A percentile compares a stretch with the other conserved stretches of the same genome.
Conservation (phyloP, 2,329 filamentous ascomycete species). For the Akanthomyces muscarius region DNA sequence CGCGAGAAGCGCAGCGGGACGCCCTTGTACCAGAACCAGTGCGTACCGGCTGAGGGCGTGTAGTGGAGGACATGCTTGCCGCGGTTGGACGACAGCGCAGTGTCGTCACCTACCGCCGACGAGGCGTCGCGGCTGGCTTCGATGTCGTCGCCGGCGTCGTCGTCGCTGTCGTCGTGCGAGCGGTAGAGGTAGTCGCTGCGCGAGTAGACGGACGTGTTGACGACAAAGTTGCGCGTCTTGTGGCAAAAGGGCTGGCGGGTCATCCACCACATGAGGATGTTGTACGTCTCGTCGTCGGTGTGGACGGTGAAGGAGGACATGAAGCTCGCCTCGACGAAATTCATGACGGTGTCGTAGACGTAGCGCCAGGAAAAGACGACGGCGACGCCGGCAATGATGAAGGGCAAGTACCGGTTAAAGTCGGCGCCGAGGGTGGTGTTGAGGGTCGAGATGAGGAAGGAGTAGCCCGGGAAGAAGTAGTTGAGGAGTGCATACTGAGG, state of each 20-base stretch:
- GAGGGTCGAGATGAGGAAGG: conserved; percentile 49
- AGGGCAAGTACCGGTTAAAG: conserved; percentile 58
- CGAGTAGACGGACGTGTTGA: conserved; percentile 57
- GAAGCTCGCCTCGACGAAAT: conserved; percentile 48
- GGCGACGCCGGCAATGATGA: conserved; percentile 48
- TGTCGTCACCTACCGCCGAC: neutral
- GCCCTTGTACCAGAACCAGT: conserved; percentile 65
- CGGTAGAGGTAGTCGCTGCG: conserved; percentile 47
- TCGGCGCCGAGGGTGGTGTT: conserved; percentile 58
- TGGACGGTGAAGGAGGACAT: conserved; percentile 65
- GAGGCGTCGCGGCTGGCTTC: neutral
- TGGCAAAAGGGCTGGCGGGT: conserved; percentile 58
- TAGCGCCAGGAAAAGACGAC: conserved; percentile 52
- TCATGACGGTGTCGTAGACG: conserved; percentile 44
- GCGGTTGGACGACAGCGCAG: neutral
- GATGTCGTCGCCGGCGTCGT: conserved; percentile 28
- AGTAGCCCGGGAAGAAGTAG: conserved; percentile 63
- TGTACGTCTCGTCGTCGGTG: conserved; percentile 68
- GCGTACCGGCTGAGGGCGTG: conserved; percentile 63
- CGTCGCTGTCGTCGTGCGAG: conserved; percentile 43
- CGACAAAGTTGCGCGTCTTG: conserved; percentile 58
- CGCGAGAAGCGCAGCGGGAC: conserved; percentile 56
- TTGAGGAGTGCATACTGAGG: conserved; percentile 52
- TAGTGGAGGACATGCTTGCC: conserved; percentile 53
- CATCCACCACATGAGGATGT: conserved; percentile 68